Evolutionary conservation across 306 rosid genomes (phyloP), one percentile per base, ranked within the genome.

Genomic region (Cucumis sativus): DNA sequence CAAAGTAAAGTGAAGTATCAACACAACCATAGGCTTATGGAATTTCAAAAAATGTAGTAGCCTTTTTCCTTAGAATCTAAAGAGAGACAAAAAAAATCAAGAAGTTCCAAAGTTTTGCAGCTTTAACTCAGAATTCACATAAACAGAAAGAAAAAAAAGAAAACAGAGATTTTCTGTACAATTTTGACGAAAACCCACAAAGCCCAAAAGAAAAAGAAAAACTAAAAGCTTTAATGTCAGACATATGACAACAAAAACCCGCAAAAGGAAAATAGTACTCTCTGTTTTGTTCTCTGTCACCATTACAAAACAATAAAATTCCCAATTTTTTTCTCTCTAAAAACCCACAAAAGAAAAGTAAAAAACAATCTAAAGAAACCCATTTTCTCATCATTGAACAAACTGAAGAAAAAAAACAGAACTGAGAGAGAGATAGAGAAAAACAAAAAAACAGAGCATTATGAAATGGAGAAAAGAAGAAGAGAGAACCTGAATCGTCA

Each of bases 401-500:
- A 64, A 66, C 25, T 47, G 5, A 66, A n/a, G 2, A 18, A 7
- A 57, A 66, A 61, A 11, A 13, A 10, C 14, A 45, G 51, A 45
- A 28, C 3, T 28, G 51, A 45, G 51, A 11, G 51, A 58, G 54
- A 14, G 18, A 2, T 0, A 39, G 8, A 39, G 41, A 61, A 62
- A 23, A 30, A 5, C 5, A 23, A 12, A 25, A 65, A 61, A 78
- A 63, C 17, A 43, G 54, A 51, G 58, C 58, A 45, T 25, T 51
- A 45, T 43, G 39, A n/a, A 74, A 41, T 41, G 65, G 17, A 10
- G 28, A 61, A 33, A 20, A 30, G 39, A 7, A 8, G 13, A 13
- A 49, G 37, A 14, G 17, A 45, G 47, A 77, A 91, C 98, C 98
- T 87, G 97, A 91, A 79, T 93, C 96, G 84, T 90, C 88, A 78